phyloP scores from a whole-genome alignment of 2,329 filamentous ascomycete genomes.

The Huntiella moniliformis region DNA sequence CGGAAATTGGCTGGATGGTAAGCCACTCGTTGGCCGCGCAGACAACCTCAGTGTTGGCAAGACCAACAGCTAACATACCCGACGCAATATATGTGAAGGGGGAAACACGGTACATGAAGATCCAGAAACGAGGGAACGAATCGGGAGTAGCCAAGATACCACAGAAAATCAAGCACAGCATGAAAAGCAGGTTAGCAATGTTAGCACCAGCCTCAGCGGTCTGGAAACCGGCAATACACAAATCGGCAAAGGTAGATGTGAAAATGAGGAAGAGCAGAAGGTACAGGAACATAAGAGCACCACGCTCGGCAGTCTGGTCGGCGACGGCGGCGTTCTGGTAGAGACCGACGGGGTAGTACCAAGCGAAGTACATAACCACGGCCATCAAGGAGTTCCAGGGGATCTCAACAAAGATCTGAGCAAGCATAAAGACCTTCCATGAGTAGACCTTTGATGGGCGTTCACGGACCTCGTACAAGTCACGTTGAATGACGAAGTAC shows the following conservation, averaged over 20 bases:
- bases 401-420: slow-evolving; percentile 67
- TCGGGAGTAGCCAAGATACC: slow-evolving; percentile 49
- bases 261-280: slow-evolving; percentile 60
- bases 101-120: slow-evolving; percentile 66
- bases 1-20: slow-evolving; percentile 40
- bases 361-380: slow-evolving; percentile 58
- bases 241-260: slow-evolving; percentile 61
- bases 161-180: slow-evolving; percentile 55
- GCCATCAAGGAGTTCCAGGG: slow-evolving; percentile 67
- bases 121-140: slow-evolving; percentile 55
- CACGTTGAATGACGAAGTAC: slow-evolving; percentile 64
- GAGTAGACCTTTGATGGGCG: slow-evolving; percentile 68
- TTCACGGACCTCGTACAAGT: slow-evolving; percentile 70
- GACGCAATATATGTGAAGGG: slow-evolving; percentile 69
- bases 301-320: slow-evolving; percentile 45
- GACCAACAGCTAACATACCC: slow-evolving; percentile 49
- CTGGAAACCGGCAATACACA: slow-evolving; percentile 59
- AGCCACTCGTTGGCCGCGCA: slow-evolving; percentile 56
- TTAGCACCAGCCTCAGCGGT: slow-evolving; percentile 59
- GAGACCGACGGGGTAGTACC: slow-evolving; percentile 74
- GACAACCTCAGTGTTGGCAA: slow-evolving; percentile 45
- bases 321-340: slow-evolving; percentile 48
- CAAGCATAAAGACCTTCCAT: slow-evolving; percentile 71
- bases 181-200: slow-evolving; percentile 57
- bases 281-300: slow-evolving; percentile 62